Conservation (phyloP, 208 protist genomes). For the Herpetomonas tarakana region DNA sequence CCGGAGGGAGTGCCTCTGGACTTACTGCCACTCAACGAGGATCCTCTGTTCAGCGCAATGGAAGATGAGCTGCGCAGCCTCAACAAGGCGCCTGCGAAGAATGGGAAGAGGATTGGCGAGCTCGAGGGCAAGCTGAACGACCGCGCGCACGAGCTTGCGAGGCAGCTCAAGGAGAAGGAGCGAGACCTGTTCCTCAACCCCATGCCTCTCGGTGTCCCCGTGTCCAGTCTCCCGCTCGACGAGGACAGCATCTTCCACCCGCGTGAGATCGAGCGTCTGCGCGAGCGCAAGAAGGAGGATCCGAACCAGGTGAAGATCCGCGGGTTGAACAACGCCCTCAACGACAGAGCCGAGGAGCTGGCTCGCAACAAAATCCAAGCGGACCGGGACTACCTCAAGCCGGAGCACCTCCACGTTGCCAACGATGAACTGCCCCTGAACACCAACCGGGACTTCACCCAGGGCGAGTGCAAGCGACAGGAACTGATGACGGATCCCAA, state of each 20-base stretch:
- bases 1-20: conserved; percentile 49
- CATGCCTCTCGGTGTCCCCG: conserved; percentile 42
- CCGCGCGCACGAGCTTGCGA: conserved; percentile 44
- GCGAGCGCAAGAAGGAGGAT: conserved; percentile 26
- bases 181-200: conserved; percentile 55
- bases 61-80: conserved; percentile 49
- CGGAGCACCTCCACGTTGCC: conserved; percentile 34
- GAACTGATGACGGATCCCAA: conserved; percentile 23
- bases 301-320: conserved; percentile 26
- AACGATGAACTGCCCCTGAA: conserved; percentile 50
- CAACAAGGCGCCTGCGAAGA: conserved; percentile 23
- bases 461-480: conserved; percentile 38
- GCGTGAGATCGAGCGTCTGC: conserved; percentile 52
- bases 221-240: conserved; percentile 42
- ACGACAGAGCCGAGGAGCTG: conserved; percentile 40
- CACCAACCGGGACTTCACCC: conserved; percentile 32
- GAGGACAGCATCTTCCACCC: conserved; percentile 46
- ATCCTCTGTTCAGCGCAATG: conserved; percentile 30
- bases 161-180: conserved; percentile 43
- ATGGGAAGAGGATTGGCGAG: conserved; percentile 5
- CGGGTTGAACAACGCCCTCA: conserved; percentile 39
- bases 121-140: conserved; percentile 30
- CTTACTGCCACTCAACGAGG: conserved; percentile 47
- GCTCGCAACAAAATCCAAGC: conserved; percentile 25
- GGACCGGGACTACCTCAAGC: conserved; percentile 42